These are phyloP conservation scores for Populus hybrid DNA, from an alignment of 441 rosid species.

Conservation along the genomic window DNA sequence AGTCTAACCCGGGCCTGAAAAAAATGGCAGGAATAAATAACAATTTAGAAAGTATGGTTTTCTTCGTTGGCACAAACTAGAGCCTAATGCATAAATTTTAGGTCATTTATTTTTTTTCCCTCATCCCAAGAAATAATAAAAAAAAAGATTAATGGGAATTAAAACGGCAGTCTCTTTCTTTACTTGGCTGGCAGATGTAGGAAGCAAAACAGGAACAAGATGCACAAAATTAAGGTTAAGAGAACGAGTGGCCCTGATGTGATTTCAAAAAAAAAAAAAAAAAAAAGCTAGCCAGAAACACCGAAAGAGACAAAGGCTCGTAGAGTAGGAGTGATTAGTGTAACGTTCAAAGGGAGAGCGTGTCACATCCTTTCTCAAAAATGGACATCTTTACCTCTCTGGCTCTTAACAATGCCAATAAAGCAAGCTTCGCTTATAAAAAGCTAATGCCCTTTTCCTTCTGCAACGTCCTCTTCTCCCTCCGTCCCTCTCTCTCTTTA, in stretches of 20 bases:
- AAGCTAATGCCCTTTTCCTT: slow-evolving; percentile 38
- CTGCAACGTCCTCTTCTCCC: slow-evolving; percentile 36
- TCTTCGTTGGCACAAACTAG: too few relatives aligned
- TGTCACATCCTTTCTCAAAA: slow-evolving; percentile 13
- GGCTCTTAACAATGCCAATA: slow-evolving; percentile 12
- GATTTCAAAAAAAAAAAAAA: neutral
- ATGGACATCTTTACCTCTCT: slow-evolving; percentile 3
- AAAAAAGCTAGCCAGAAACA: neutral
- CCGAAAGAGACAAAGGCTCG: slow-evolving; percentile 5
- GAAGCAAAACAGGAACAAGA: neutral
- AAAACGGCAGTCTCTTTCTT: neutral
- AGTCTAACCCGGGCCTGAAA: too few relatives aligned
- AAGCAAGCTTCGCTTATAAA: slow-evolving; percentile 7
- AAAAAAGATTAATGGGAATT: neutral
- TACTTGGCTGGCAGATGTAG: neutral
- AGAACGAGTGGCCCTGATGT: neutral
- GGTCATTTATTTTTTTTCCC: too few relatives aligned
- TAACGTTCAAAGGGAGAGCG: slow-evolving; percentile 34
- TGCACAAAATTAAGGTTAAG: neutral
- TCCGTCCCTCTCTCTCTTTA: neutral
- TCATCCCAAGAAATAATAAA: too few relatives aligned
- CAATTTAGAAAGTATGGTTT: too few relatives aligned
- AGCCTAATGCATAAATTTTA: too few relatives aligned
- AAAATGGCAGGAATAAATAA: too few relatives aligned
- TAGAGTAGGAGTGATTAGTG: slow-evolving; percentile 19